Percentiles rank a stretch among this genome's conserved stretches.
phyloP scores from a whole-genome alignment of 2,329 filamentous ascomycete species.

The Venturia aucupariae region DNA sequence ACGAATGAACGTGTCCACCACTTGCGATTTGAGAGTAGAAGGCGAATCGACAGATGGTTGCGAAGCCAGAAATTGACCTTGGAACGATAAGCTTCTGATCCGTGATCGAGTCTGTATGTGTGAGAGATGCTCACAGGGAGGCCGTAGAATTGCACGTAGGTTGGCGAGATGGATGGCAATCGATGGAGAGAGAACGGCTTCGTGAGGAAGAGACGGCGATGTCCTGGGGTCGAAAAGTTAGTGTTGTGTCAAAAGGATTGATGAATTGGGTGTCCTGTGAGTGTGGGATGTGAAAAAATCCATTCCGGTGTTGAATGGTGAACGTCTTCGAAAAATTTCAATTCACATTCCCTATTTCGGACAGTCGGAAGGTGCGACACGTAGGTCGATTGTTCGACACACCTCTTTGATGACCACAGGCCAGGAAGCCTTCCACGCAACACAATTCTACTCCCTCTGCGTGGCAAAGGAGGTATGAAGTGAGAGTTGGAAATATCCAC shows the following conservation, averaged over 20 bases:
- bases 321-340: not conserved
- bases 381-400: not conserved
- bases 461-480: not conserved
- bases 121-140: not conserved
- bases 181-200: not conserved
- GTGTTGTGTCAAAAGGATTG: not conserved
- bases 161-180: conserved; percentile 2
- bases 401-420: not conserved
- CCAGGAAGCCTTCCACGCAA: not conserved
- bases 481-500: too few relatives aligned
- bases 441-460: not conserved
- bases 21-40: not conserved
- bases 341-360: not conserved
- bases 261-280: not conserved
- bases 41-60: not conserved
- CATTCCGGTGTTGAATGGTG: not conserved
- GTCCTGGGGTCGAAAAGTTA: not conserved
- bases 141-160: not conserved
- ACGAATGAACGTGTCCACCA: conserved; percentile 46
- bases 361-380: not conserved
- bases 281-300: not conserved
- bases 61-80: not conserved
- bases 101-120: not conserved
- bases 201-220: not conserved
- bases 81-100: not conserved